Percentiles rank a stretch among this genome's conserved stretches.
These are phyloP conservation scores for Paramecium caudatum DNA, from an alignment of 73 alveolate genomes.

Conservation along the genomic window DNA sequence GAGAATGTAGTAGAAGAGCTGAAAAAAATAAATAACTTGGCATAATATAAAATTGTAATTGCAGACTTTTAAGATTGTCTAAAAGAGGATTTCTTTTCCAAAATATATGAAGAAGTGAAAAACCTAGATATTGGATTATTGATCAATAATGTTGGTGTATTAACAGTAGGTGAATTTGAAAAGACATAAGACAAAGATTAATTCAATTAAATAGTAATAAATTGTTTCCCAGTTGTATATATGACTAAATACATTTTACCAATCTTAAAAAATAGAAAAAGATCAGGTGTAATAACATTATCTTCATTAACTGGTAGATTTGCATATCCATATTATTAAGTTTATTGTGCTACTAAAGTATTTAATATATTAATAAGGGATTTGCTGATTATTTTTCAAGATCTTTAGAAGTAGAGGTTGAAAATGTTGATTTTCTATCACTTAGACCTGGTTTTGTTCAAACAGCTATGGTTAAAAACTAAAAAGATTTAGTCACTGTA, in stretches of 20 bases:
- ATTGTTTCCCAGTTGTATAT: slow-evolving; percentile 32
- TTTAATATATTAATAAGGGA: neutral
- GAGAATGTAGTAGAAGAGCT: slow-evolving; percentile 25
- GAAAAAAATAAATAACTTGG: neutral
- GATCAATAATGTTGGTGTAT: slow-evolving; percentile 41
- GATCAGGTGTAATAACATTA: slow-evolving; percentile 66
- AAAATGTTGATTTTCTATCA: slow-evolving; percentile 38
- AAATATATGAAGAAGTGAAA: slow-evolving; percentile 45
- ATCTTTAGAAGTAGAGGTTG: slow-evolving; percentile 52
- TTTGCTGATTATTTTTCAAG: slow-evolving; percentile 70
- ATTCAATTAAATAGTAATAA: neutral
- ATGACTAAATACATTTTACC: slow-evolving; percentile 40
- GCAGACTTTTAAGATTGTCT: slow-evolving; percentile 62
- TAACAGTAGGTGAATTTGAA: slow-evolving; percentile 16
- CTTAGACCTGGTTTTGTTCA: slow-evolving; percentile 18
- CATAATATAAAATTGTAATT: slow-evolving; percentile 52
- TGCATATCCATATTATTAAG: slow-evolving; percentile 33
- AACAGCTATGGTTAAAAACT: slow-evolving; percentile 38
- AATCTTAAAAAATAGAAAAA: neutral
- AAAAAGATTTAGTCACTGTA: neutral
- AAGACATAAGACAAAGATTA: neutral
- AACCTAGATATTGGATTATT: slow-evolving; percentile 58
- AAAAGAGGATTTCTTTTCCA: neutral
- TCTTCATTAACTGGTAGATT: slow-evolving; percentile 70
- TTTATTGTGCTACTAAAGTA: slow-evolving; percentile 65